Evolutionary conservation across 495 filamentous ascomycete species (phyloP), one percentile per base, ranked within the genome.

Genomic region (Haplographium delicatum): DNA sequence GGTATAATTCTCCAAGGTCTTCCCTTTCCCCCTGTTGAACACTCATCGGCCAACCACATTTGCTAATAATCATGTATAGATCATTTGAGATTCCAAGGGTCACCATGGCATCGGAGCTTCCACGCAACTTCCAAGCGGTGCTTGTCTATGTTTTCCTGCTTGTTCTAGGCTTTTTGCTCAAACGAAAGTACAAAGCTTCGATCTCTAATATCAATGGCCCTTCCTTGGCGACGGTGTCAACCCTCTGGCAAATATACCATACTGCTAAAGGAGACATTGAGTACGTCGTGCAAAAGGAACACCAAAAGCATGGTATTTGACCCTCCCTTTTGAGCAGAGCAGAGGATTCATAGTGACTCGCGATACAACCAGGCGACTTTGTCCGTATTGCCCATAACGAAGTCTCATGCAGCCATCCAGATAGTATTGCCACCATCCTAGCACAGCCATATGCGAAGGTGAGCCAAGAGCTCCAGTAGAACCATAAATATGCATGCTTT

Each of bases 361-460:
- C 13, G 28, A 31, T n/a, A n/a, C n/a, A n/a, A n/a, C n/a, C n/a
- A 63, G 72, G 73, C 9, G 41, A 66, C 31, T 75, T 76, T 47
- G 66, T 79, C 46, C 71, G 75, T 5, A 72, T 76, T 43, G 60
- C 60, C 15, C 60, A 67, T 27, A 70, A 78, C 54, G 74, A 78
- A 67, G 68, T 78, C 46, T 70, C 65, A 44, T 60, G 73, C 25
- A 64, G 67, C 43, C 66, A 78, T 49, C 70, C 72, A 2, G 71
- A 76, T 39, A 69, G 64, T 8, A 57, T 74, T 25, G 57, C 60
- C 22, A 58, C 54, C 33, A 48, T 66, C 27, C 45, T 69, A 0
- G 50, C 59, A 13, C n/a, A 26, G 40, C 5, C 51, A 55, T 3
- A 48, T 66, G 19, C 51, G 49, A 70, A 65, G 47, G 61, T 51